Base-by-base conservation (phyloP, 1,284 basidiomycete species). In the Spongiforma sp. region DNA sequence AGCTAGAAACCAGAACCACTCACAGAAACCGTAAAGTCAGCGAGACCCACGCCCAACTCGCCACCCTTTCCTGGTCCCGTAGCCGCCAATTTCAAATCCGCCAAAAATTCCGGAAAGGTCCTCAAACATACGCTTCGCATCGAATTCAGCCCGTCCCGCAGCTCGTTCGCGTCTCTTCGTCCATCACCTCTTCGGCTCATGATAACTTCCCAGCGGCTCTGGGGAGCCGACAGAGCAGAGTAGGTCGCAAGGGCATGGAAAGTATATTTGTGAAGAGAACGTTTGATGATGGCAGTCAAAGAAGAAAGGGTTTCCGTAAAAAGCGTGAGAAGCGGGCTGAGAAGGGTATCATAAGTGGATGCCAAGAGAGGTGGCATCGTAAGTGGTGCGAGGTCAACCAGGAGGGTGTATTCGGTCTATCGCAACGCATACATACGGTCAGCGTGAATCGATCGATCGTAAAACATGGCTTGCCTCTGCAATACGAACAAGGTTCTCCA, bases 241-340 rank as follows among this genome's bases (percentile, higher is more conserved):
- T 89, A 90, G 1, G 87, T 82, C 2, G 89, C 84, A 3, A 95
- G 82, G 0, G 92, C 93, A 33, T 95, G 87, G 77, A 96, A 93
- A 5, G 88, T 87, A 72, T 94, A 89, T 76, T 91, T 92, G 75
- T 93, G 89, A n/a, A 95, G 82, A 4, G 91, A 89, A 66, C 90
- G 90, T 76, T 95, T 93, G 76, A 91, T 87, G 24, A 92, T 83
- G 21, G 85, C 80, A 26, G 86, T 85, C 46, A 94, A 80, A 6
- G 88, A 86, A 0, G 83, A 83, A 4, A 92, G 77, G 0, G 88
- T 88, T 19, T 82, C 81, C 52, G 81, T 84, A 77, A 93, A 89
- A 11, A 92, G 80, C 6, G 78, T 78, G 21, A 89, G 78, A 30
- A 93, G 81, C 1, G 92, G 92, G 0, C 77, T 80, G 57, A 93